Evolutionary conservation across 306 rosid species (phyloP), one percentile per base, ranked within the genome.

Genomic region (Hippophae tibetana): DNA sequence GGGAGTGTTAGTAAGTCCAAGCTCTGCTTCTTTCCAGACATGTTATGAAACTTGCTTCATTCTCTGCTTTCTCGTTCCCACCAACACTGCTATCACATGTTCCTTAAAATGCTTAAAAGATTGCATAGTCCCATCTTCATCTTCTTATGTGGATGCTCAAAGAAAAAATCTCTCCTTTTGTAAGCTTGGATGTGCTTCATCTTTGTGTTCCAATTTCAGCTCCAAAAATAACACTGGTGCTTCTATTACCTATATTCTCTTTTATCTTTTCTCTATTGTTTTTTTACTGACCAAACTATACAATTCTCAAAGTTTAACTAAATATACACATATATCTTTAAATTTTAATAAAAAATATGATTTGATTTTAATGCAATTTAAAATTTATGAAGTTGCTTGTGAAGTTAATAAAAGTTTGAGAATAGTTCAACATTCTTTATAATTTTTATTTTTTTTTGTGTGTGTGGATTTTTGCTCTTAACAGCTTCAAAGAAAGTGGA

Each of bases 31-130:
- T 42, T 79, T 79, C 70, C 26, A 47, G 50, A 69, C 64, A 67
- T 79, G 84, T 65, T 72, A 65, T 13, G 73, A 48, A 57, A 52
- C 54, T 23, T 79, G 84, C 73, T 76, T 79, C 58, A 7, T 72
- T 10, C 57, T 72, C 8, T 79, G 84, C 44, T 40, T 74, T 38
- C 43, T 79, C 68, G 57, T 56, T 11, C 81, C 78, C 6, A 56
- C 43, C 55, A 51, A 62, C 26, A 49, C 76, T 13, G 69, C 68
- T 44, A 23, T 41, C 11, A 52, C 63, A 1, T 79, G 84, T 69
- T 62, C 81, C 3, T 50, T 72, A 9, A 18, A 70, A 43, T 75
- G 84, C 78, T 61, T 76, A 45, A 68, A 62, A 57, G 71, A 67
- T 27, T 79, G 81, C 76, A 69, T 79, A 53, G 0, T 62, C 38